A percentile compares a stretch with the other conserved stretches of the same genome.
phyloP scores from a whole-genome alignment of 2,329 filamentous ascomycete genomes.

The Ramularia endophylla region DNA sequence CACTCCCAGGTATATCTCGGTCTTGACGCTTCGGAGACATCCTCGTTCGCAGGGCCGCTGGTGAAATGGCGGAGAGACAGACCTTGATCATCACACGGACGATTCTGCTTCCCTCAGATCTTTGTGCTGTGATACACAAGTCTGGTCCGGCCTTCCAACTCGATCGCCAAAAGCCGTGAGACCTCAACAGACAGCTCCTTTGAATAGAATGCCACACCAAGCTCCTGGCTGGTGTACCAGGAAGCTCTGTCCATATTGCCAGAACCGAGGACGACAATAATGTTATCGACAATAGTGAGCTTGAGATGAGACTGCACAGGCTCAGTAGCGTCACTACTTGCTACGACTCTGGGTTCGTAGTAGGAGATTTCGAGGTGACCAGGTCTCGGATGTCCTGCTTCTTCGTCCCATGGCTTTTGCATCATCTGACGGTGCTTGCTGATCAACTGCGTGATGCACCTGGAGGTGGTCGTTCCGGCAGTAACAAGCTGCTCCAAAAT shows the following conservation, averaged over 20 bases:
- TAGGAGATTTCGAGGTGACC: constrained; percentile 56
- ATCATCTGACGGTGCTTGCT: constrained; percentile 43
- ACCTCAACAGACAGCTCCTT: constrained; percentile 31
- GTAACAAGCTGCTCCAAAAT: constrained; percentile 74
- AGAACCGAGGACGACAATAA: constrained; percentile 65
- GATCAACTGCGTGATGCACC: constrained; percentile 56
- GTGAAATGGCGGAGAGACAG: too few relatives aligned
- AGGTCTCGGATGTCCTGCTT: constrained; percentile 37
- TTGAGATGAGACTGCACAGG: constrained; percentile 74
- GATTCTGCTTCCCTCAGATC: too few relatives aligned
- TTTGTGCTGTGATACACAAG: constrained; percentile 8
- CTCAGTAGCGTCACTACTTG: constrained; percentile 32
- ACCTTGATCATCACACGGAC: too few relatives aligned
- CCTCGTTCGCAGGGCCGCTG: too few relatives aligned
- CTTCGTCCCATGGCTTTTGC: constrained; percentile 31
- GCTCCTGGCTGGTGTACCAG: constrained; percentile 81
- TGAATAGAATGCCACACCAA: constrained; percentile 58
- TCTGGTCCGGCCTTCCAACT: constrained; percentile 15
- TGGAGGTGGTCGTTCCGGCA: constrained; percentile 64
- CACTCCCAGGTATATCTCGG: too few relatives aligned
- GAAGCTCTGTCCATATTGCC: constrained; percentile 81
- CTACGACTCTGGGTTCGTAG: constrained; percentile 43
- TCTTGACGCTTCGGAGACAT: too few relatives aligned
- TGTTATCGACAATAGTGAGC: constrained; percentile 64
- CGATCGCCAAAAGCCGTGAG: constrained; percentile 10